These are phyloP conservation scores for Venturia nashicola DNA, from an alignment of 2,329 filamentous ascomycete species.

Conservation along the genomic window DNA sequence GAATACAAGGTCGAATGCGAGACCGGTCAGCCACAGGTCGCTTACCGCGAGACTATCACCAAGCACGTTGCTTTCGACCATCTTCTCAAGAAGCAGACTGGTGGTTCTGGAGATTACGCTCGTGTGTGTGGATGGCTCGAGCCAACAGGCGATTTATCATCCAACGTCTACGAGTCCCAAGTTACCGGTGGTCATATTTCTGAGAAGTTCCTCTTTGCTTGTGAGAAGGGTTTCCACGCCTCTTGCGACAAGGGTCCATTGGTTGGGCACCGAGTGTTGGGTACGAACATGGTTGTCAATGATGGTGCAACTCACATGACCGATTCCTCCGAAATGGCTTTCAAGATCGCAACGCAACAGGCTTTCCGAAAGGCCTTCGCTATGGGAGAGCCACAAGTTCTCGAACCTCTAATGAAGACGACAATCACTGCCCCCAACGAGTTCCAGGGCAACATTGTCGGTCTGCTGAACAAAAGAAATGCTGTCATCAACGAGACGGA, in stretches of 20 bases:
- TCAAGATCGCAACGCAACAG: slow-evolving; percentile 88
- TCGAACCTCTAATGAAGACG: slow-evolving; percentile 97
- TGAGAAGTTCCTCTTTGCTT: slow-evolving; percentile 91
- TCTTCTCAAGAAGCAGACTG: slow-evolving; percentile 86
- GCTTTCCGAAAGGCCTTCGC: slow-evolving; percentile 92
- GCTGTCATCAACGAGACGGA: slow-evolving; percentile 93
- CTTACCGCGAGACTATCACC: slow-evolving; percentile 89
- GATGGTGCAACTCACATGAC: slow-evolving; percentile 96
- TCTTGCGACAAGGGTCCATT: slow-evolving; percentile 79
- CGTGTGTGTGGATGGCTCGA: slow-evolving; percentile 88
- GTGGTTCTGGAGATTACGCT: slow-evolving; percentile 90
- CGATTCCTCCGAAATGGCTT: slow-evolving; percentile 92
- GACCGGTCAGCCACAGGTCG: slow-evolving; percentile 93
- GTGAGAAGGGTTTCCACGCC: slow-evolving; percentile 83
- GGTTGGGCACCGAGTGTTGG: slow-evolving; percentile 85
- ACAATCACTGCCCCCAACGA: slow-evolving; percentile 91
- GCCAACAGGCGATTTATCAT: slow-evolving; percentile 58
- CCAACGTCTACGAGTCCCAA: slow-evolving; percentile 76
- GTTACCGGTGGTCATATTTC: slow-evolving; percentile 83
- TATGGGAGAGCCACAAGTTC: slow-evolving; percentile 66
- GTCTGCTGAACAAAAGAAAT: slow-evolving; percentile 91
- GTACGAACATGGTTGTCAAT: slow-evolving; percentile 80
- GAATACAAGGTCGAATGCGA: slow-evolving; percentile 95
- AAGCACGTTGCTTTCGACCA: slow-evolving; percentile 76
- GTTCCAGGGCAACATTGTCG: slow-evolving; percentile 94